A percentile compares a stretch with the other conserved stretches of the same genome.
Conservation (phyloP, 768 basidiomycete species). For the Astraeus odoratus region DNA sequence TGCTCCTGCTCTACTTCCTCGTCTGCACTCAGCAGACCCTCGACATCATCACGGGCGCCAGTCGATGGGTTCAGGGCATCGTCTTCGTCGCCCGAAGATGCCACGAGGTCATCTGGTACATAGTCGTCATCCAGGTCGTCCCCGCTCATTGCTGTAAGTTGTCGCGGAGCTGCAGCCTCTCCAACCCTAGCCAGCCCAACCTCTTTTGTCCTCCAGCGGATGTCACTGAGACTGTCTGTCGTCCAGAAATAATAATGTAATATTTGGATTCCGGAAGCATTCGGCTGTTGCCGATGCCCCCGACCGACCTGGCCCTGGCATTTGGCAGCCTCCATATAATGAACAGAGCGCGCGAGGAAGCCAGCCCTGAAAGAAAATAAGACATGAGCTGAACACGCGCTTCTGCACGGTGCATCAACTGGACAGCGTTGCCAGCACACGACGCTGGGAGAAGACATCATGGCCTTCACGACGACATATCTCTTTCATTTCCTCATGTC, state of each 20-base stretch:
- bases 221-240: no score
- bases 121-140: slow-evolving; percentile 87
- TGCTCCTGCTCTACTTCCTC: slow-evolving; percentile 35
- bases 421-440: slow-evolving; percentile 2
- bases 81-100: slow-evolving; percentile 54
- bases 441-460: slow-evolving; percentile 4
- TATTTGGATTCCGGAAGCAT: background rate
- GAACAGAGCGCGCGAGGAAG: background rate
- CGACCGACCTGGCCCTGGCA: no score
- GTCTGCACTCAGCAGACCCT: slow-evolving; percentile 38
- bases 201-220: no score
- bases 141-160: slow-evolving; percentile 37
- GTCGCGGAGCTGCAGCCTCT: background rate
- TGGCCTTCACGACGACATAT: slow-evolving; percentile 3
- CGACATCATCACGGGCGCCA: slow-evolving; percentile 30
- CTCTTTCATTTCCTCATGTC: slow-evolving; percentile 8
- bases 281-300: slow-evolving; percentile 2
- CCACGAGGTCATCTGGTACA: slow-evolving; percentile 60
- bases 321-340: background rate
- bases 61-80: slow-evolving; percentile 18
- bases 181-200: background rate
- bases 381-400: slow-evolving; percentile 25
- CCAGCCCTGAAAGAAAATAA: background rate
- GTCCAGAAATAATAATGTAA: slow-evolving; percentile 7
- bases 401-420: background rate